A percentile compares a stretch with the other conserved stretches of the same genome.
These are phyloP conservation scores for Hebeloma cylindrosporum DNA, from an alignment of 768 basidiomycete genomes.

Conservation along the genomic window DNA sequence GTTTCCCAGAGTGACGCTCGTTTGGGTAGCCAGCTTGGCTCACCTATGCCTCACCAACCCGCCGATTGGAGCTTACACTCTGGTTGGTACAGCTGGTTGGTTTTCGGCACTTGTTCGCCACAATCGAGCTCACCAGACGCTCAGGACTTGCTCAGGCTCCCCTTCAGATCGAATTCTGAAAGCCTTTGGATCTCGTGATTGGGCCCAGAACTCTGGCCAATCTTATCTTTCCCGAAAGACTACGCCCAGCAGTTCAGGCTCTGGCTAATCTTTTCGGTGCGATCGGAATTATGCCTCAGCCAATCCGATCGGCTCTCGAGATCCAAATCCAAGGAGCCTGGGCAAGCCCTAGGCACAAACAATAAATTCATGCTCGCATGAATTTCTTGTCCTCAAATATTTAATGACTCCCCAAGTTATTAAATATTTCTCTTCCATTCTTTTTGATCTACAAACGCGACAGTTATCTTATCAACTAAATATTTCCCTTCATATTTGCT, in stretches of 20 bases:
- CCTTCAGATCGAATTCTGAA: neutral
- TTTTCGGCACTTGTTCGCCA: slow-evolving; percentile 3
- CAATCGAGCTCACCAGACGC: slow-evolving; percentile 3
- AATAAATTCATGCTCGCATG: neutral
- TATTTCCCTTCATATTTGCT: too few relatives aligned
- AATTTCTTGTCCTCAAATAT: slow-evolving; percentile 5
- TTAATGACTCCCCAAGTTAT: too few relatives aligned
- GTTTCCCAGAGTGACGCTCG: slow-evolving; percentile 12
- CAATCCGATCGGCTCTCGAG: too few relatives aligned
- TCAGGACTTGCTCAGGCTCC: slow-evolving; percentile 5
- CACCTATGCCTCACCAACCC: slow-evolving; percentile 11
- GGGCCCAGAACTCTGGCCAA: too few relatives aligned
- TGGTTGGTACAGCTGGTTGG: slow-evolving; percentile 14
- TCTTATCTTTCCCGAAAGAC: too few relatives aligned
- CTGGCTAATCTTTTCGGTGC: too few relatives aligned
- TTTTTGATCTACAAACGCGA: too few relatives aligned
- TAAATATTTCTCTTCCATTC: too few relatives aligned
- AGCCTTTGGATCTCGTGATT: neutral
- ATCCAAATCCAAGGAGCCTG: neutral
- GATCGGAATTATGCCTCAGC: too few relatives aligned
- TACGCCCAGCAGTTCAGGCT: too few relatives aligned
- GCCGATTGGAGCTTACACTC: slow-evolving; percentile 12
- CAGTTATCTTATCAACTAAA: too few relatives aligned
- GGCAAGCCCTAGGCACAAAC: slow-evolving; percentile 5
- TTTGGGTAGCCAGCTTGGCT: slow-evolving; percentile 6